Evolutionary conservation across 345 rosid species (phyloP).

Genomic region (Anastatica hierochuntica): DNA sequence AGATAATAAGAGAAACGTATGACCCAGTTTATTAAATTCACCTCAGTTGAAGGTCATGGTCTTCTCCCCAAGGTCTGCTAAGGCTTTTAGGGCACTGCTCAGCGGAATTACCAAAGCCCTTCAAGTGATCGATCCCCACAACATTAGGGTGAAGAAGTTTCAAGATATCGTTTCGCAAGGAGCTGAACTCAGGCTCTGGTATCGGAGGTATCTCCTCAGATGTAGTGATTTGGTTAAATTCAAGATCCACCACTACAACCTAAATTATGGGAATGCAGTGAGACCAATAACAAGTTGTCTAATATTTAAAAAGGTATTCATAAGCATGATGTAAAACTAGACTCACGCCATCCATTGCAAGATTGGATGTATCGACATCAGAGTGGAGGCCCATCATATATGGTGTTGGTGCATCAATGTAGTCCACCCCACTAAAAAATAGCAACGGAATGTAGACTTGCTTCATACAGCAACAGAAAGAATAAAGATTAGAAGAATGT

Average conservation of each 20-base stretch:
- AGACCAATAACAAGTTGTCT: slow-evolving; percentile 7
- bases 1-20: not conserved
- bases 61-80: slow-evolving; percentile 92
- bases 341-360: slow-evolving; percentile 98
- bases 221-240: slow-evolving; percentile 69
- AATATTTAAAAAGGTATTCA: not conserved
- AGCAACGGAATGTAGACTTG: slow-evolving; percentile 99
- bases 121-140: slow-evolving; percentile 81
- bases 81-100: slow-evolving; percentile 44
- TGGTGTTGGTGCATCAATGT: slow-evolving; percentile 98
- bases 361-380: slow-evolving; percentile 72
- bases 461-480: slow-evolving; percentile 57
- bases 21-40: slow-evolving; percentile 32
- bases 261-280: slow-evolving; percentile 28
- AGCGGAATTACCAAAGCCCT: slow-evolving; percentile 37
- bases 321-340: slow-evolving; percentile 1
- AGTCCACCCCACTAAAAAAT: slow-evolving; percentile 99
- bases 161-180: slow-evolving; percentile 64
- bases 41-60: slow-evolving; percentile 93
- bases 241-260: slow-evolving; percentile 98
- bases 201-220: slow-evolving; percentile 87
- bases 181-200: slow-evolving; percentile 92
- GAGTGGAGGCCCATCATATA: slow-evolving; percentile 99
- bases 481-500: slow-evolving; percentile 20
- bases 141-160: slow-evolving; percentile 79